A percentile compares a stretch with the other conserved stretches of the same genome.
Evolutionary conservation across 768 basidiomycete genomes (phyloP).

Genomic region (Pleurotus citrinopileatus): DNA sequence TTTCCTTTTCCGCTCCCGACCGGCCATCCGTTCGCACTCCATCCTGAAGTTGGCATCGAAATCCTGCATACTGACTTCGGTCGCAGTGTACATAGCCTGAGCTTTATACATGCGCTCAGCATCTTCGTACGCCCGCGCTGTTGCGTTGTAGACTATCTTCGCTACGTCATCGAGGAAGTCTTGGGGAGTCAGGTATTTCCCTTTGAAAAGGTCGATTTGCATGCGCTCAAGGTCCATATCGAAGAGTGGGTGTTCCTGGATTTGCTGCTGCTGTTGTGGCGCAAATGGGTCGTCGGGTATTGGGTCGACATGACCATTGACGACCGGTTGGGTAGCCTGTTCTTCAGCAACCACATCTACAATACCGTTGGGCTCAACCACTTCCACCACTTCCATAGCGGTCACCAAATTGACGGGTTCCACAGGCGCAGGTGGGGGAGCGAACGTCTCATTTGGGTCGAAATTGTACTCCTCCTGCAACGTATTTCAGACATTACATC

Average conservation of each 20-base stretch:
- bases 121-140: constrained; percentile 57
- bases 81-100: constrained; percentile 84
- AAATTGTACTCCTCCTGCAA: constrained; percentile 74
- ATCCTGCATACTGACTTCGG: constrained; percentile 82
- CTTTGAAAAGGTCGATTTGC: constrained; percentile 80
- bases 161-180: constrained; percentile 84
- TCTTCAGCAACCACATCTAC: constrained; percentile 43
- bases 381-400: constrained; percentile 21
- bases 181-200: constrained; percentile 81
- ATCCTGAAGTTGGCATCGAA: constrained; percentile 75
- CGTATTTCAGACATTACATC: constrained; percentile 13
- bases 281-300: constrained; percentile 25
- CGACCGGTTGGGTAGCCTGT: constrained; percentile 24
- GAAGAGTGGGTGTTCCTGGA: constrained; percentile 52
- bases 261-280: constrained; percentile 33
- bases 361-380: constrained; percentile 38
- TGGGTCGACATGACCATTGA: constrained; percentile 41
- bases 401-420: constrained; percentile 21
- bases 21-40: constrained; percentile 90
- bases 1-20: constrained; percentile 64
- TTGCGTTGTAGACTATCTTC: constrained; percentile 77
- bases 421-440: constrained; percentile 9
- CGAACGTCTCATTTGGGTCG: constrained; percentile 27
- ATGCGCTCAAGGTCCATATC: constrained; percentile 93
- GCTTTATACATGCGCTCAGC: constrained; percentile 76